Percentiles rank a stretch among this genome's conserved stretches.
phyloP scores from a whole-genome alignment of 768 basidiomycete genomes.

The Mycena filopes region DNA sequence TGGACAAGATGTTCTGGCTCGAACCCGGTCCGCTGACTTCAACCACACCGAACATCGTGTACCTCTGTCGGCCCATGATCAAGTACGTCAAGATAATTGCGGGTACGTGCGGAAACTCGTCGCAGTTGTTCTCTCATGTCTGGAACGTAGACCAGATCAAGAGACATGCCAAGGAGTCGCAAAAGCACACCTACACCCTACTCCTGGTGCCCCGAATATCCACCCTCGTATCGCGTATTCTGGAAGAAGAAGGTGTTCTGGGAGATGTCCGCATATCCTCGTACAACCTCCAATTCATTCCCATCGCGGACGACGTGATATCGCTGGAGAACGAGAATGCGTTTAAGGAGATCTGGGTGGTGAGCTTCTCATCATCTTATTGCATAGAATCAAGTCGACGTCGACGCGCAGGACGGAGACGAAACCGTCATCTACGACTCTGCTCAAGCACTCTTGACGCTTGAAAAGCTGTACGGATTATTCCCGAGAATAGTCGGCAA shows the following conservation, averaged over 20 bases:
- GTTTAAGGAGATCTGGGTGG: slow-evolving; percentile 92
- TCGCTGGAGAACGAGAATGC: slow-evolving; percentile 89
- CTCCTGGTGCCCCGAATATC: slow-evolving; percentile 91
- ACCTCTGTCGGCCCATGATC: slow-evolving; percentile 90
- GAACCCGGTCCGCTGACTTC: slow-evolving; percentile 88
- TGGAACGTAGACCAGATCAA: slow-evolving; percentile 90
- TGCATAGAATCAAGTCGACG: slow-evolving; percentile 4
- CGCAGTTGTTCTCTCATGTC: slow-evolving; percentile 38
- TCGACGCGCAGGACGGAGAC: slow-evolving; percentile 83
- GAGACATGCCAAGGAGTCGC: slow-evolving; percentile 73
- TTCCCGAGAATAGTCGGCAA: slow-evolving; percentile 95
- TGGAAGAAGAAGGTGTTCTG: slow-evolving; percentile 97
- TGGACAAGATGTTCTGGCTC: slow-evolving; percentile 99
- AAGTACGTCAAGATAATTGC: slow-evolving; percentile 90
- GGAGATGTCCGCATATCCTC: slow-evolving; percentile 91
- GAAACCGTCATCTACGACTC: slow-evolving; percentile 91
- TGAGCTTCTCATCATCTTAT: slow-evolving; percentile 54
- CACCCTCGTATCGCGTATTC: slow-evolving; percentile 82
- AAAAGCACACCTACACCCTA: slow-evolving; percentile 86
- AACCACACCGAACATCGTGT: slow-evolving; percentile 89
- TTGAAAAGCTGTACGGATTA: slow-evolving; percentile 86
- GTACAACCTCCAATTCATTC: slow-evolving; percentile 94
- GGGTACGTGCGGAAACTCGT: slow-evolving; percentile 61
- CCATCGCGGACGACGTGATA: slow-evolving; percentile 91
- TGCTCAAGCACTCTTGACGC: slow-evolving; percentile 82